These are phyloP conservation scores for Kodamaea sp. DNA, from an alignment of 1,139 yeast species.

Conservation along the genomic window DNA sequence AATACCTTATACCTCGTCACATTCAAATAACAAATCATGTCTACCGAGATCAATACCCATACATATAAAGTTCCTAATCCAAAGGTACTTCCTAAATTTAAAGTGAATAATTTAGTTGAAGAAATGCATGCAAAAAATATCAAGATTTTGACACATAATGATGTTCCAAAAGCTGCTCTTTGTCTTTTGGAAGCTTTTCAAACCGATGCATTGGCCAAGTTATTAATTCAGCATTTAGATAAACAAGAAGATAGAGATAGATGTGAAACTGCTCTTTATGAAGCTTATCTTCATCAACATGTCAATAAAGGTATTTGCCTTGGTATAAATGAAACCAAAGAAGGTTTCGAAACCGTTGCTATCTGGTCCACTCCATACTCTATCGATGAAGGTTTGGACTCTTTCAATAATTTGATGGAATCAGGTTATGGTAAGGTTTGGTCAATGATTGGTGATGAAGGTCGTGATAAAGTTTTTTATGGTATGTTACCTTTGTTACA, in stretches of 20 bases:
- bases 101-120: slow-evolving; percentile 2
- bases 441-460: slow-evolving; percentile 48
- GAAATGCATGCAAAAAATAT: slow-evolving; percentile 14
- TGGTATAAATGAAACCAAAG: slow-evolving; percentile 42
- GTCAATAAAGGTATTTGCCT: slow-evolving; percentile 53
- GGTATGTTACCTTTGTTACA: slow-evolving; percentile 58
- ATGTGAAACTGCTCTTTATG: slow-evolving; percentile 49
- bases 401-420: slow-evolving; percentile 49
- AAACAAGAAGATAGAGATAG: slow-evolving; percentile 32
- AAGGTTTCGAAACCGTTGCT: slow-evolving; percentile 58
- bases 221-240: slow-evolving; percentile 42
- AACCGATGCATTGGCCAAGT: slow-evolving; percentile 49
- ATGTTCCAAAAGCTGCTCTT: slow-evolving; percentile 51
- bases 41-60: neutral
- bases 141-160: slow-evolving; percentile 34
- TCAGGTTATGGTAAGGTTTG: slow-evolving; percentile 57
- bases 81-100: slow-evolving; percentile 5
- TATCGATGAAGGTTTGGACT: slow-evolving; percentile 38
- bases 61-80: slow-evolving; percentile 5
- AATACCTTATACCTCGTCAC: no score
- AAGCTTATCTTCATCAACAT: slow-evolving; percentile 56
- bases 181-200: slow-evolving; percentile 52
- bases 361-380: slow-evolving; percentile 60
- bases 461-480: slow-evolving; percentile 52
- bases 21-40: neutral